Evolutionary conservation across 1,284 basidiomycete species (phyloP).

Genomic region (Ustilago trichophora): DNA sequence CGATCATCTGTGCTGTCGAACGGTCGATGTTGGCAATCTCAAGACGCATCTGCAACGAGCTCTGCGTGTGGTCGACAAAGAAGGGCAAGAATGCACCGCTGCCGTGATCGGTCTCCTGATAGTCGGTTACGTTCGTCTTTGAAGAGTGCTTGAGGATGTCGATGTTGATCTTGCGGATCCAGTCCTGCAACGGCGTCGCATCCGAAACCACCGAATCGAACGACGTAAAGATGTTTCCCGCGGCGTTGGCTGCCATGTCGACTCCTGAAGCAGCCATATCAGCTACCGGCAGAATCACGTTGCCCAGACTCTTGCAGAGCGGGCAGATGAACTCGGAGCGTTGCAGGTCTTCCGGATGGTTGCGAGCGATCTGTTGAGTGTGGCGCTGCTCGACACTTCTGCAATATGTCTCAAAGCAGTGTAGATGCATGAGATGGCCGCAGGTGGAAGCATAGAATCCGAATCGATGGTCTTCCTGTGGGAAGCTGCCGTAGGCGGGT

Average conservation of each 20-base stretch:
- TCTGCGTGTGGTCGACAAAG: conserved; percentile 46
- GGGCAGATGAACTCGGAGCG: conserved; percentile 96
- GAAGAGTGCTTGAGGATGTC: conserved; percentile 63
- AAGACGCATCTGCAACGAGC: conserved; percentile 38
- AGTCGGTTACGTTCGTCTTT: conserved; percentile 45
- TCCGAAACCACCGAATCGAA: conserved; percentile 31
- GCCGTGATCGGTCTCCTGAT: conserved; percentile 58
- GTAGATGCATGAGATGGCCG: conserved; percentile 96
- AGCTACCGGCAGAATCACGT: conserved; percentile 86
- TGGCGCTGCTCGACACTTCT: conserved; percentile 87
- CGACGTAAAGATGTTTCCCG: conserved; percentile 6
- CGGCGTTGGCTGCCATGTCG: neutral
- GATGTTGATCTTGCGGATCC: conserved; percentile 66
- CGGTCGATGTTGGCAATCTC: conserved; percentile 44
- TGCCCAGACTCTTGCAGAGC: conserved; percentile 96
- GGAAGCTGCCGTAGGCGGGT: conserved; percentile 67
- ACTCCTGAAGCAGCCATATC: conserved; percentile 20
- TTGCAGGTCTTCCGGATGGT: conserved; percentile 91
- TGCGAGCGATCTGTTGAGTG: conserved; percentile 85
- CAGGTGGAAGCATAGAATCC: conserved; percentile 90
- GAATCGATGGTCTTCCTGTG: conserved; percentile 53
- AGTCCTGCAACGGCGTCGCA: conserved; percentile 55
- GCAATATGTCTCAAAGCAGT: conserved; percentile 91
- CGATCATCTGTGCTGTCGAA: conserved; percentile 59
- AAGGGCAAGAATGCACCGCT: conserved; percentile 63